These are phyloP conservation scores for Coniella lustricola DNA, from an alignment of 2,329 filamentous ascomycete genomes.

Conservation along the genomic window DNA sequence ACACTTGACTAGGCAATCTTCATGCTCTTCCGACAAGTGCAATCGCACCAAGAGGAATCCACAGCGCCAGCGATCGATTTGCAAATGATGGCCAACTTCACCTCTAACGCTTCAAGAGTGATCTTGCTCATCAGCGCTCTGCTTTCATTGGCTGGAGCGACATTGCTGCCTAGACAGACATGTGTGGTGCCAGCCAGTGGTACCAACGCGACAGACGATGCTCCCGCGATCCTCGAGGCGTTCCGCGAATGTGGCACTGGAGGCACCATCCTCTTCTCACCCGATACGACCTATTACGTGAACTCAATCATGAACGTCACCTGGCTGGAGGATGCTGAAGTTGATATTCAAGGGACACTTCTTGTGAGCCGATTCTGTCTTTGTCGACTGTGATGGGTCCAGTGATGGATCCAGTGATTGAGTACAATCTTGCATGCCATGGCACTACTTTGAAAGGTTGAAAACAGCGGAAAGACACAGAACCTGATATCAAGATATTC, in stretches of 20 bases:
- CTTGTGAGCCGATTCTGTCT: slow-evolving; percentile 19
- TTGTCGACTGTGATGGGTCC: no score
- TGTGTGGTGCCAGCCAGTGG: slow-evolving; percentile 8
- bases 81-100: background rate
- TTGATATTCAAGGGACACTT: slow-evolving; percentile 35
- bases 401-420: background rate
- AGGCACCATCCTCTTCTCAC: slow-evolving; percentile 33
- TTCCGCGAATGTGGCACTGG: slow-evolving; percentile 33
- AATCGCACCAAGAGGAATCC: no score
- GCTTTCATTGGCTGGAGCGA: no score
- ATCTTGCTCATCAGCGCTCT: background rate
- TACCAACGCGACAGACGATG: slow-evolving; percentile 27
- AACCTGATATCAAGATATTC: no score
- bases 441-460: no score
- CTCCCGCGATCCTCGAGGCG: slow-evolving; percentile 33
- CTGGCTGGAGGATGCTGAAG: slow-evolving; percentile 32
- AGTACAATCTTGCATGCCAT: background rate
- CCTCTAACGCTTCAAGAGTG: background rate
- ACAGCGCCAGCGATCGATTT: no score
- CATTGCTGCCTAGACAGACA: background rate
- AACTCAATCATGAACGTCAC: slow-evolving; percentile 38
- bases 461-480: no score
- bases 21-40: no score
- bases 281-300: slow-evolving; percentile 35
- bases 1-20: no score